These are phyloP conservation scores for Coemansia sp. DNA, from an alignment of 371 early-diverging fungal species.

Conservation along the genomic window DNA sequence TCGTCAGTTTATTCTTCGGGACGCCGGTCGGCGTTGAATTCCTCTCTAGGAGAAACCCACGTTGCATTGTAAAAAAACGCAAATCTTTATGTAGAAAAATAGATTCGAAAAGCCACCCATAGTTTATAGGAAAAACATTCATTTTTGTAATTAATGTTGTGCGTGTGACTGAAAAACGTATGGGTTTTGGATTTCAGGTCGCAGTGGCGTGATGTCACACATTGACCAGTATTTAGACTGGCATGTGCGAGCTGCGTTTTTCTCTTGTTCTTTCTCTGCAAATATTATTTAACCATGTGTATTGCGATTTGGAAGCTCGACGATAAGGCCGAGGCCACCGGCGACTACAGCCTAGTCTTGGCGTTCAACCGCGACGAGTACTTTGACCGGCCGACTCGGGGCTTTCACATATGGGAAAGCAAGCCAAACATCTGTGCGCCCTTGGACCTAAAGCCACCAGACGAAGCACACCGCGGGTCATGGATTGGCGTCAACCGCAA, in stretches of 20 bases:
- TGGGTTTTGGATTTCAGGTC: not conserved
- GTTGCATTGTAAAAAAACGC: no score
- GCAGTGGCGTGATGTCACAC: constrained; percentile 1
- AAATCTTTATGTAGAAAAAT: no score
- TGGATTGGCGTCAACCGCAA: constrained; percentile 43
- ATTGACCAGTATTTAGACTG: not conserved
- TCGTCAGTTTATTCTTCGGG: no score
- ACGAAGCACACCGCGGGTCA: constrained; percentile 32
- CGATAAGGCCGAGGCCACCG: not conserved
- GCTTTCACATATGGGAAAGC: constrained; percentile 30
- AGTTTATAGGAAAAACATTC: not conserved
- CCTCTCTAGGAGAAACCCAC: no score
- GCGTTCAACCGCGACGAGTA: constrained; percentile 51
- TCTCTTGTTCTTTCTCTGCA: not conserved
- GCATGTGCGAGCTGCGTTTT: not conserved
- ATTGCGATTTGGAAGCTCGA: constrained; percentile 39
- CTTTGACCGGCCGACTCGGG: constrained; percentile 39
- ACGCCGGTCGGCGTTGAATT: no score
- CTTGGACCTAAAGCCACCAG: constrained; percentile 24
- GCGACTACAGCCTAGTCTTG: constrained; percentile 23
- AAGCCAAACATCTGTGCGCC: constrained; percentile 42
- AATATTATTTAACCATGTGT: constrained; percentile 30
- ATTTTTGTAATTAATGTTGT: not conserved
- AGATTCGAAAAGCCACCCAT: no score
- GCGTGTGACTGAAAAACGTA: not conserved